These are phyloP conservation scores for Starmerella scarabaei DNA, from an alignment of 805 yeast species.

Conservation along the genomic window DNA sequence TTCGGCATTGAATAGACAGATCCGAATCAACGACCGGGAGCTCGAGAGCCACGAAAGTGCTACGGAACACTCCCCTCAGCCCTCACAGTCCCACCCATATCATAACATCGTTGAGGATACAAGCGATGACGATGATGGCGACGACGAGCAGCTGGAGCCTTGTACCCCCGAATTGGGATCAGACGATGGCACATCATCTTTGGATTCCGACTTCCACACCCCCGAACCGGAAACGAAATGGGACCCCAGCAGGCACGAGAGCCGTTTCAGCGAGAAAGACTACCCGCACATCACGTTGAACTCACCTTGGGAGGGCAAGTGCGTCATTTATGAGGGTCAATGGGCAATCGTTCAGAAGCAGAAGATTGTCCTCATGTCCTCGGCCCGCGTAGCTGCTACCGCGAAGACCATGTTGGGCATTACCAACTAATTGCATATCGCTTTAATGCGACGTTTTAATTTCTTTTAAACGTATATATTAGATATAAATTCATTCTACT, in stretches of 20 bases:
- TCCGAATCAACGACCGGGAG: too few relatives aligned
- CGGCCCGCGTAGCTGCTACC: neutral
- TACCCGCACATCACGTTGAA: slow-evolving; percentile 16
- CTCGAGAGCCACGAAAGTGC: neutral
- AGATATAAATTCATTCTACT: too few relatives aligned
- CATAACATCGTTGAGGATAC: neutral
- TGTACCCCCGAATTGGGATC: too few relatives aligned
- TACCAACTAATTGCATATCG: neutral
- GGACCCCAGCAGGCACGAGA: slow-evolving; percentile 11
- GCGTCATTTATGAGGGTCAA: slow-evolving; percentile 13
- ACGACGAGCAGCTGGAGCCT: neutral
- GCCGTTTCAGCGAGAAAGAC: slow-evolving; percentile 17
- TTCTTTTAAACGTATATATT: too few relatives aligned
- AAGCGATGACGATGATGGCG: neutral
- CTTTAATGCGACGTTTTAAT: too few relatives aligned
- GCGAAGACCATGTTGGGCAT: neutral
- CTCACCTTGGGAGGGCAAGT: slow-evolving; percentile 19
- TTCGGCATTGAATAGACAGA: too few relatives aligned
- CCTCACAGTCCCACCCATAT: neutral
- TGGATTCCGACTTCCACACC: neutral
- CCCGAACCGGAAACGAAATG: slow-evolving; percentile 8
- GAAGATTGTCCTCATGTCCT: slow-evolving; percentile 2
- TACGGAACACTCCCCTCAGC: neutral
- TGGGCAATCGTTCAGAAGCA: slow-evolving; percentile 16
- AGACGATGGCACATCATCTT: too few relatives aligned